These are phyloP conservation scores for Meyerozyma sp. DNA, from an alignment of 1,139 yeast species.

Conservation along the genomic window DNA sequence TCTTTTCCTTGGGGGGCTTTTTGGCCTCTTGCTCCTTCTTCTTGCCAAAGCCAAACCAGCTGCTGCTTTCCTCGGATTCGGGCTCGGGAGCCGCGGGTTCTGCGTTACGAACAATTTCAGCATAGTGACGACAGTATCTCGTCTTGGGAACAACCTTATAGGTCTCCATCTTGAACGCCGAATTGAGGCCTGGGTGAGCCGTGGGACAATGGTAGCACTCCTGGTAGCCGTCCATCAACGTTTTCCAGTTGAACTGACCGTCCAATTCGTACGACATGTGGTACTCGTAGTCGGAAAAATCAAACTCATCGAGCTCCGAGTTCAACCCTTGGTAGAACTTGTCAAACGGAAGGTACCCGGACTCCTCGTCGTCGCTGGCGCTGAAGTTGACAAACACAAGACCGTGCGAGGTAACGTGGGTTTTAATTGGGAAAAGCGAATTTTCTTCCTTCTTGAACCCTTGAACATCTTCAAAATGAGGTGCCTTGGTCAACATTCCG, in stretches of 20 bases:
- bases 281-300: conserved; percentile 55
- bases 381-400: conserved; percentile 49
- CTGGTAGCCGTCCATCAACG: conserved; percentile 63
- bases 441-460: conserved; percentile 54
- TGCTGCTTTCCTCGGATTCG: conserved; percentile 34
- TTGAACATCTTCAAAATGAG: conserved; percentile 54
- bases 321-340: conserved; percentile 49
- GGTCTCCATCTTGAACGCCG: conserved; percentile 60
- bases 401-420: conserved; percentile 53
- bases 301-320: conserved; percentile 49
- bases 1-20: conserved; percentile 10
- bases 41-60: conserved; percentile 51
- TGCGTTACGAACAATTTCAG: conserved; percentile 80
- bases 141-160: conserved; percentile 56
- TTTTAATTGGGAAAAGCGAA: conserved; percentile 48
- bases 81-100: conserved; percentile 73
- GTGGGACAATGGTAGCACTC: conserved; percentile 67
- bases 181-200: conserved; percentile 55
- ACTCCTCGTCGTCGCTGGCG: conserved; percentile 23
- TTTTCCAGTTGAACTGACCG: conserved; percentile 62
- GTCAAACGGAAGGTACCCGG: conserved; percentile 37
- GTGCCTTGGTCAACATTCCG: conserved; percentile 54
- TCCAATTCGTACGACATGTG: conserved; percentile 63
- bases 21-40: conserved; percentile 18
- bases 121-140: conserved; percentile 62